Evolutionary conservation across 768 basidiomycete genomes (phyloP), one percentile per base, ranked within the genome.

Genomic region (Termitomyces sp.): DNA sequence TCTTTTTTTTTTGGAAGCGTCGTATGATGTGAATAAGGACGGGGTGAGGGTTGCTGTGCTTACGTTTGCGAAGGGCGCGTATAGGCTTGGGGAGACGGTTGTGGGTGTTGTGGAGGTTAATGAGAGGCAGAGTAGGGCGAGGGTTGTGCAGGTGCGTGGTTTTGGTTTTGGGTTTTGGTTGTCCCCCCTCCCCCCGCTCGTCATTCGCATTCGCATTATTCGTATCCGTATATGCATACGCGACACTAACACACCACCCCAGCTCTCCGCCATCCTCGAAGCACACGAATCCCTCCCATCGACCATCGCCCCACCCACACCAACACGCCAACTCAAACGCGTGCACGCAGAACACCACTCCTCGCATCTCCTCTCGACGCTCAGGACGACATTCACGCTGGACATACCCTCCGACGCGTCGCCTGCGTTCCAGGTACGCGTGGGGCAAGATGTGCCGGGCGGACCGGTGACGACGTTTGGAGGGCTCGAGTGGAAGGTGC

Each of bases 21-120:
- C 94, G 0, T 98, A 94, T 74, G 96, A 98, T 75, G 94, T 98
- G 58, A 91, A 88, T 70, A 97, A 98, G 78, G 93, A 96, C 39
- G 94, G 91, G 0, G 84, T 91, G 40, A 86, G 87, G 45, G 94
- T 98, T 60, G 96, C 96, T 7, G 88, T 92, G 40, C 74, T 99
- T 15, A 97, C 95, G 0, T 92, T 99, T 65, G 87, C 91, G 28
- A 98, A 98, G 75, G 87, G 89, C 44, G 91, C 92, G 0, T 98
- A 92, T 73, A 77, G 96, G 20, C 84, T 98, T 0, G 96, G 96
- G 4, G 96, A 99, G 76, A 95, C 94, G 0, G 87, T 98, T 24
- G 75, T 88, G 49, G 96, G 96, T 3, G 87, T 96, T 0, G 88
- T 99, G 24, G 89, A 93, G 69, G 70, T 98, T 63, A 98, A 99